Base-by-base conservation (phyloP, 768 basidiomycete genomes). In the Suillus subalutaceus region DNA sequence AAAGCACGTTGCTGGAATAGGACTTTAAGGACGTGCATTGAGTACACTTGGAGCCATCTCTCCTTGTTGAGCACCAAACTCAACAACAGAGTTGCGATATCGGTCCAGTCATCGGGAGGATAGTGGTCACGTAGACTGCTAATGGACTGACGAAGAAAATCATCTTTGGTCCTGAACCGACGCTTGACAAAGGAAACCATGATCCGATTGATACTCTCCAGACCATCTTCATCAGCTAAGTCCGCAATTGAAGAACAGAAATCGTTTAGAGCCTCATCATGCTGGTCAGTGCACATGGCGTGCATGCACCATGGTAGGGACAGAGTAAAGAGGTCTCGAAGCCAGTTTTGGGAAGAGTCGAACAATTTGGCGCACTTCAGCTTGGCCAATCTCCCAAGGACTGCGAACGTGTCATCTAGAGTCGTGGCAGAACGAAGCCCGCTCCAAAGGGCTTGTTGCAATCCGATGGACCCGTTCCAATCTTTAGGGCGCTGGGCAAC, bases 121-220 rank as follows among this genome's bases (percentile, higher is more conserved):
- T 94, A 95, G 76, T 93, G 89, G 73, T 97, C 96, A 26, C 94
- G 88, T 44, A 98, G 83, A 70, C 92, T 90, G 2, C 88, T 83
- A 26, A 94, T 89, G 0, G 93, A 94, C 73, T 97, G 94, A 6
- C 94, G 88, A 66, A 97, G 84, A 79, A 97, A 97, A 78, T 97
- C 96, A 62, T 98, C 96, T 72, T 90, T 90, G 2, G 94, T 94
- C 58, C 96, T 84, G 83, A 98, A 97, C 61, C 92, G 90, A 26
- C 84, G 82, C 77, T 93, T 93, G 64, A 92, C 87, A 71, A 96
- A 96, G 4, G 93, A 95, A 5, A 84, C 89, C 90, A 97, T 92
- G 72, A 98, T 92, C 58, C 92, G 90, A 63, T 88, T 84, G 71
- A 97, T 92, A 71, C 90, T 92, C n/a, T 86, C 84, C 37, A 89